Base-by-base conservation (phyloP, 306 rosid species). In the Cicer yamashitae region DNA sequence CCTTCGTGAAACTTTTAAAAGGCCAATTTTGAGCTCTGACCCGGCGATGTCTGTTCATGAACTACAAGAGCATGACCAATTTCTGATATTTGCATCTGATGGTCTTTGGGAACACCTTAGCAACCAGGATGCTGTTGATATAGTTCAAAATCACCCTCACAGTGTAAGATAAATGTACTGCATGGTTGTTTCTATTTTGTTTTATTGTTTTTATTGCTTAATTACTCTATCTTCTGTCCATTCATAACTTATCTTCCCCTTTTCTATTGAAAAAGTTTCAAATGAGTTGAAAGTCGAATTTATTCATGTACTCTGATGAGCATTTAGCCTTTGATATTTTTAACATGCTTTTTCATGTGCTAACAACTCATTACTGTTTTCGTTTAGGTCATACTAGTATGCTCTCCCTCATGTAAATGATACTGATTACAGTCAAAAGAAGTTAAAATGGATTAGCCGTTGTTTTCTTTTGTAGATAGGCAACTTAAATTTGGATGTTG, bases 91-190 rank as follows among this genome's bases (percentile, higher is more conserved):
- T 80, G 96, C 96, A n/a, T 93, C 98, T 41, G 98, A 93, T 81
- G 96, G 98, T 71, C 84, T 93, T 46, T 93, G 98, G 98, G 98
- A 93, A 84, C 98, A 93, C 84, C 87, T 93, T 63, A 87, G 85
- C 88, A 93, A 93, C 70, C 96, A 93, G 83, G 91, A 87, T 59
- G 98, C 98, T 0, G 96, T 93, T 82, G 94, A 93, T 82, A 87
- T 90, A 68, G 92, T 93, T 73, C 91, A 83, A 60, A 90, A 82
- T 38, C 86, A 89, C 52, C 96, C 96, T 34, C 90, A 69, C 84
- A 87, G 70, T 46, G 98, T 93, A 87, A 87, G 90, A 82, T 85
- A 54, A 72, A 44, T 64, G 17, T 53, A 13, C 41, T 53, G 3
- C 37, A 10, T 67, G 52, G 54, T 39, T 74, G 67, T 77, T 65